Conservation (phyloP, 1,139 yeast species). For the Zygosaccharomyces sapae region DNA sequence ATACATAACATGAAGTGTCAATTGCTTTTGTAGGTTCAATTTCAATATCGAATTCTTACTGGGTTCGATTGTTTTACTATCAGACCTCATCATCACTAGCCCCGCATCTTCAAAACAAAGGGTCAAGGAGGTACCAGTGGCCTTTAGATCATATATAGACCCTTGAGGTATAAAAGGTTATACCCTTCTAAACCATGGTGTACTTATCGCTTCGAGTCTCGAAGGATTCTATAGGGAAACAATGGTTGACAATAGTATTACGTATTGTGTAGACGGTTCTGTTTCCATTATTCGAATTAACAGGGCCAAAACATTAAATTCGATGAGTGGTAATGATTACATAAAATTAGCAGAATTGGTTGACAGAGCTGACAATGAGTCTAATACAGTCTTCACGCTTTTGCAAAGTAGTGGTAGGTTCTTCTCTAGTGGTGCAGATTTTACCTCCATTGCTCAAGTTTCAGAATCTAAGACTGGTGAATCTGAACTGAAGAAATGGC, state of each 20-base stretch:
- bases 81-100: too few relatives aligned
- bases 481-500: constrained; percentile 49
- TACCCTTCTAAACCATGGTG: too few relatives aligned
- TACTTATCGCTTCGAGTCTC: not conserved
- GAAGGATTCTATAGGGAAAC: not conserved
- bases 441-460: constrained; percentile 39
- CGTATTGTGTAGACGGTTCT: constrained; percentile 21
- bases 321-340: constrained; percentile 66
- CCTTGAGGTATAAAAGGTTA: too few relatives aligned
- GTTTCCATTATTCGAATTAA: constrained; percentile 58
- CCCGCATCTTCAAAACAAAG: too few relatives aligned
- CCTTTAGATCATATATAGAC: too few relatives aligned
- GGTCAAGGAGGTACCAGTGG: too few relatives aligned
- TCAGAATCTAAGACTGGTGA: constrained; percentile 22
- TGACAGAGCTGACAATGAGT: constrained; percentile 64
- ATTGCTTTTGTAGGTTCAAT: too few relatives aligned
- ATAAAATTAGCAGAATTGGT: constrained; percentile 56
- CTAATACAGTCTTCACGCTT: constrained; percentile 60
- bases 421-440: constrained; percentile 86
- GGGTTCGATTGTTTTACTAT: too few relatives aligned
- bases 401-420: constrained; percentile 69
- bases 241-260: constrained; percentile 16
- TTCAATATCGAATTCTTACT: too few relatives aligned
- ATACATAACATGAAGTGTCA: too few relatives aligned
- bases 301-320: constrained; percentile 60